These are phyloP conservation scores for Flammula alnicola DNA, from an alignment of 1,284 basidiomycete species.

Conservation along the genomic window DNA sequence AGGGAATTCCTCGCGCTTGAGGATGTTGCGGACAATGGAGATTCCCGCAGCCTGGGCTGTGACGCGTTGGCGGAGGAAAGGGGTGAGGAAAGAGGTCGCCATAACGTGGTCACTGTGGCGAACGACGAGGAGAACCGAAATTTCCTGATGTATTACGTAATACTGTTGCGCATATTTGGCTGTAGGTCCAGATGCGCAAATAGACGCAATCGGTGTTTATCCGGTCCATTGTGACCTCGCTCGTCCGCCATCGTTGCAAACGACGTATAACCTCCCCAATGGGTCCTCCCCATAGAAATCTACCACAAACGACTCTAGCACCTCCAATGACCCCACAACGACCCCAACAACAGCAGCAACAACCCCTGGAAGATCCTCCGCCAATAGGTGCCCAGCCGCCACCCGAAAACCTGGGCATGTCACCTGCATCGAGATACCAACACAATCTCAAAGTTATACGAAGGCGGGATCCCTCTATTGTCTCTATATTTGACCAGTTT, in stretches of 20 bases:
- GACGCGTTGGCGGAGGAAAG: conserved; percentile 22
- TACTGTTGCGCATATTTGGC: conserved; percentile 8
- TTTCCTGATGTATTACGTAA: conserved; percentile 18
- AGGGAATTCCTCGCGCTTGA: conserved; percentile 33
- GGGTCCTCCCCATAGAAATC: conserved; percentile 34
- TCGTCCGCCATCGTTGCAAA: conserved; percentile 19
- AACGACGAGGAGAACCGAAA: conserved; percentile 9
- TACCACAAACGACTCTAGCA: conserved; percentile 16
- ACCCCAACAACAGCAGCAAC: conserved; percentile 15
- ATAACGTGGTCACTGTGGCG: conserved; percentile 3
- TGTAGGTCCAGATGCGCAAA: conserved; percentile 13
- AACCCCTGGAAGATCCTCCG: conserved; percentile 9
- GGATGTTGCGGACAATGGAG: conserved; percentile 39
- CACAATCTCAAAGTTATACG: conserved; percentile 86
- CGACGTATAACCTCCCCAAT: conserved; percentile 25
- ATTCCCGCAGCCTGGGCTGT: conserved; percentile 37
- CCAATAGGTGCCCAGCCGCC: conserved; percentile 21
- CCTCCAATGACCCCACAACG: conserved; percentile 18
- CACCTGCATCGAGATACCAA: conserved; percentile 62
- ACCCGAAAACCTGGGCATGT: conserved; percentile 48
- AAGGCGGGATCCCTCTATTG: conserved; percentile 80
- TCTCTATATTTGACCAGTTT: conserved; percentile 83
- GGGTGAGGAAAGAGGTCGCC: conserved; percentile 17
- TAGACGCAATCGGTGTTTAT: conserved; percentile 23
- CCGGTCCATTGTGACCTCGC: conserved; percentile 23